Percentiles rank a stretch among this genome's conserved stretches.
These are phyloP conservation scores for Claviceps fusiformis DNA, from an alignment of 2,329 filamentous ascomycete species.

Conservation along the genomic window DNA sequence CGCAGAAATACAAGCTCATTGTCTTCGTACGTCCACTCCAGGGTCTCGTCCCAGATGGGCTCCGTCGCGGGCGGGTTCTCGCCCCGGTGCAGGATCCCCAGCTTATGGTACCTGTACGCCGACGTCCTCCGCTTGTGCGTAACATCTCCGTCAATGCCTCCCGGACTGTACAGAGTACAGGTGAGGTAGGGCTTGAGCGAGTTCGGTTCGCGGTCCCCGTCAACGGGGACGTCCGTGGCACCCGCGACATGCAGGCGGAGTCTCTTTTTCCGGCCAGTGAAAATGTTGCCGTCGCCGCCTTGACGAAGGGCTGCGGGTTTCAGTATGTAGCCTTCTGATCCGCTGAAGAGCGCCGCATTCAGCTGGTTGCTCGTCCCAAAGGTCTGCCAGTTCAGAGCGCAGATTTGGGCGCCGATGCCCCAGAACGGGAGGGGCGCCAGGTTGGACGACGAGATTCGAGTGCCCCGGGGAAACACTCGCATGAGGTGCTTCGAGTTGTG, in stretches of 20 bases:
- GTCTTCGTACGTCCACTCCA: slow-evolving; percentile 57
- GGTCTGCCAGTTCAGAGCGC: slow-evolving; percentile 57
- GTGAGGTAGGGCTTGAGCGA: slow-evolving; percentile 52
- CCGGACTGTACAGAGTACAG: slow-evolving; percentile 48
- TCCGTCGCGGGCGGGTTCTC: slow-evolving; percentile 46
- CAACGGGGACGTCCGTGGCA: slow-evolving; percentile 46
- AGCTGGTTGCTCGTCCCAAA: slow-evolving; percentile 53
- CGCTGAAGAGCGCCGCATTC: slow-evolving; percentile 54
- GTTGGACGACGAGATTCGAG: slow-evolving; percentile 53
- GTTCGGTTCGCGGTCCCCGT: slow-evolving; percentile 33
- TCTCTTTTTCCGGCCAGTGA: slow-evolving; percentile 29
- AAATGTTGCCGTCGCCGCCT: slow-evolving; percentile 37
- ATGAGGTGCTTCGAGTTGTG: slow-evolving; percentile 56
- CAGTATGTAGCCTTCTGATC: slow-evolving; percentile 50
- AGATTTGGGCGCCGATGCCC: slow-evolving; percentile 55
- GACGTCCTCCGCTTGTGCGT: slow-evolving; percentile 49
- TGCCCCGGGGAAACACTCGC: slow-evolving; percentile 57
- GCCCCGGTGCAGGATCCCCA: slow-evolving; percentile 40
- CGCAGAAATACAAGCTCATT: slow-evolving; percentile 52
- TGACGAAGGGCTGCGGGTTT: slow-evolving; percentile 47
- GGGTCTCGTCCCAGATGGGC: slow-evolving; percentile 50
- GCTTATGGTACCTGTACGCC: slow-evolving; percentile 44
- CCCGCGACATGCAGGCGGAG: slow-evolving; percentile 47
- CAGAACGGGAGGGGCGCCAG: slow-evolving; percentile 50
- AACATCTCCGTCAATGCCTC: slow-evolving; percentile 31